Percentiles rank a stretch among this genome's conserved stretches.
These are phyloP conservation scores for Phytophthora megakarya DNA, from an alignment of 352 stramenopile species.

Conservation along the genomic window DNA sequence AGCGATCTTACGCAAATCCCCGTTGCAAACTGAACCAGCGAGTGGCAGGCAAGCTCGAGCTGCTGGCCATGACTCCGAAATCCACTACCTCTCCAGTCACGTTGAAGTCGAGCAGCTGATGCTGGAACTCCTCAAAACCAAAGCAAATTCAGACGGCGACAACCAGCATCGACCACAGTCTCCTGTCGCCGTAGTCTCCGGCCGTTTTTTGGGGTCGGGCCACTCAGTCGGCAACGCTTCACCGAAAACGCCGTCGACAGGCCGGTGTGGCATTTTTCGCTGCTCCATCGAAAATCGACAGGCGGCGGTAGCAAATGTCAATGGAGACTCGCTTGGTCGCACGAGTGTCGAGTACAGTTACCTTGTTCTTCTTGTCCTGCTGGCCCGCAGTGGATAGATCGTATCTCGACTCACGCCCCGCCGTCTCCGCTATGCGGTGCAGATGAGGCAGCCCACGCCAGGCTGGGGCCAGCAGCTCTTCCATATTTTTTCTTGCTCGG, in stretches of 20 bases:
- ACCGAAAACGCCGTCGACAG: conserved; percentile 20
- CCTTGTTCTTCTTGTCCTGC: background rate
- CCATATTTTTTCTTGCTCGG: conserved; percentile 35
- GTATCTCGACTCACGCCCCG: too few relatives aligned
- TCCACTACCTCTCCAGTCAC: too few relatives aligned
- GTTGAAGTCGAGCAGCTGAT: background rate
- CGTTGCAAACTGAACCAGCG: conserved; percentile 11
- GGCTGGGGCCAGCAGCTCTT: conserved; percentile 28
- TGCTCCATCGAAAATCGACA: conserved; percentile 31
- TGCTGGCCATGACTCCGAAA: too few relatives aligned
- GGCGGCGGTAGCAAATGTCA: conserved; percentile 14
- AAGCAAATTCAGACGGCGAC: background rate
- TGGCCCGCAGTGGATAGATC: too few relatives aligned
- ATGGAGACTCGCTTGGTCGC: background rate
- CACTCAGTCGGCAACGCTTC: conserved; percentile 5
- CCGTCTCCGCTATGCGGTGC: background rate
- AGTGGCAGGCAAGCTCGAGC: background rate
- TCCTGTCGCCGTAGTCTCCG: background rate
- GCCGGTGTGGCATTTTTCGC: background rate
- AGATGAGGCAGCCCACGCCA: conserved; percentile 18
- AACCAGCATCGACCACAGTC: too few relatives aligned
- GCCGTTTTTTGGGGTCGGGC: background rate
- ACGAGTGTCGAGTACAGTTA: conserved; percentile 15
- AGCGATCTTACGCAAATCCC: conserved; percentile 13
- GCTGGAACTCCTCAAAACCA: background rate